These are phyloP conservation scores for Debaryomyces castellii DNA, from an alignment of 805 yeast species.

Conservation along the genomic window DNA sequence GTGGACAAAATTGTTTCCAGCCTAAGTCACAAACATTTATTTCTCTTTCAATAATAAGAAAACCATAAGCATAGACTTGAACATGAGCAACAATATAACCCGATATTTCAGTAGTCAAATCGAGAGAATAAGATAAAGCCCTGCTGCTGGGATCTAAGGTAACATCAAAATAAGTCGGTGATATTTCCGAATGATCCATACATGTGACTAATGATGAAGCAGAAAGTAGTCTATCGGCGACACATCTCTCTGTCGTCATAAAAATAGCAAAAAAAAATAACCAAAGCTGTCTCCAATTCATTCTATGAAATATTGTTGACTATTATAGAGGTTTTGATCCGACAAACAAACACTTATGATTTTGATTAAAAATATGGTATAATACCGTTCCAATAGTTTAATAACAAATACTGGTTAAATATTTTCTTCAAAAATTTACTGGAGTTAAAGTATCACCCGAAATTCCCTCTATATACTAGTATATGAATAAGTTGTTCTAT, in stretches of 20 bases:
- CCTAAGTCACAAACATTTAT: slow-evolving; percentile 65
- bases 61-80: slow-evolving; percentile 84
- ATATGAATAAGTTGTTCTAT: not conserved
- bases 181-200: slow-evolving; percentile 70
- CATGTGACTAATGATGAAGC: slow-evolving; percentile 87
- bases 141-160: slow-evolving; percentile 70
- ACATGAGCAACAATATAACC: slow-evolving; percentile 69
- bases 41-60: slow-evolving; percentile 56
- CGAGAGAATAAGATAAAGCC: slow-evolving; percentile 66
- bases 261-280: not conserved
- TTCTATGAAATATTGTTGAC: not conserved
- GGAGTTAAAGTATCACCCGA: not conserved
- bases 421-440: too few species aligned
- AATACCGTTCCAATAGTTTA: not conserved
- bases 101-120: slow-evolving; percentile 64
- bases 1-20: slow-evolving; percentile 89
- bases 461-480: not conserved
- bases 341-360: not conserved
- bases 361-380: not conserved
- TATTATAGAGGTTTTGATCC: not conserved
- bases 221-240: slow-evolving; percentile 24
- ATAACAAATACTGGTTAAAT: not conserved
- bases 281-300: not conserved
- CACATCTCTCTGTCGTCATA: not conserved
- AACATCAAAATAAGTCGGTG: slow-evolving; percentile 75